A percentile compares a stretch with the other conserved stretches of the same genome.
These are phyloP conservation scores for Trametes hirsuta DNA, from an alignment of 1,284 basidiomycete genomes.

Conservation along the genomic window DNA sequence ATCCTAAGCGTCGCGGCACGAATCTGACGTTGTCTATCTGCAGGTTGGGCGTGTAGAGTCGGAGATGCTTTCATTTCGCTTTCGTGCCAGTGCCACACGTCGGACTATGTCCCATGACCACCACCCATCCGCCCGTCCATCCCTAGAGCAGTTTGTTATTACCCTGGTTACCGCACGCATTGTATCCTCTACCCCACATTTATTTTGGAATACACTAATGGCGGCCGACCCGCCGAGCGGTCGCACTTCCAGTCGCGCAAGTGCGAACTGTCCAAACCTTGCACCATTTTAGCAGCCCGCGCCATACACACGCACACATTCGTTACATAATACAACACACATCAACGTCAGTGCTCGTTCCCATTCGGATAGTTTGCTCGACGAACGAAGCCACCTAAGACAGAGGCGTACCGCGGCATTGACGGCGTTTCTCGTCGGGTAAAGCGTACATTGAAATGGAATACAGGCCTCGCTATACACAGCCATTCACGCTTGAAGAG, in stretches of 20 bases:
- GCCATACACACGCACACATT: constrained; percentile 19
- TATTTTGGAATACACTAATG: constrained; percentile 24
- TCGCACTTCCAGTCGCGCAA: not conserved
- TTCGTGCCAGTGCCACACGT: constrained; percentile 23
- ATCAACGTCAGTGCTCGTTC: not conserved
- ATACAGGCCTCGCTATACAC: constrained; percentile 64
- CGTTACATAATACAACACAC: constrained; percentile 19
- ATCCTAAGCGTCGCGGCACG: not conserved
- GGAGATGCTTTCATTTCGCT: constrained; percentile 27
- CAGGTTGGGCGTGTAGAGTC: constrained; percentile 51
- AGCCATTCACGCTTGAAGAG: constrained; percentile 77
- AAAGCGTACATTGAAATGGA: constrained; percentile 48
- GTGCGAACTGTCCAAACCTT: not conserved
- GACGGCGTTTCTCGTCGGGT: not conserved
- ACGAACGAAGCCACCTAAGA: not conserved
- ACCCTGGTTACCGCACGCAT: constrained; percentile 18
- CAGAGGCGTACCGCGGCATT: not conserved
- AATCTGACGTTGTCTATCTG: constrained; percentile 8
- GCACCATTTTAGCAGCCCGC: not conserved
- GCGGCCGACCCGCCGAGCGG: not conserved
- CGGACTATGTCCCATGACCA: constrained; percentile 17
- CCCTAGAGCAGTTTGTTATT: constrained; percentile 18
- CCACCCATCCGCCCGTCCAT: not conserved
- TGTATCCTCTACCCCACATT: constrained; percentile 28
- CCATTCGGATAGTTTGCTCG: not conserved